Percentiles rank a stretch among this genome's conserved stretches.
These are phyloP conservation scores for Globisporangium cederbergense DNA, from an alignment of 352 stramenopile species.

Conservation along the genomic window DNA sequence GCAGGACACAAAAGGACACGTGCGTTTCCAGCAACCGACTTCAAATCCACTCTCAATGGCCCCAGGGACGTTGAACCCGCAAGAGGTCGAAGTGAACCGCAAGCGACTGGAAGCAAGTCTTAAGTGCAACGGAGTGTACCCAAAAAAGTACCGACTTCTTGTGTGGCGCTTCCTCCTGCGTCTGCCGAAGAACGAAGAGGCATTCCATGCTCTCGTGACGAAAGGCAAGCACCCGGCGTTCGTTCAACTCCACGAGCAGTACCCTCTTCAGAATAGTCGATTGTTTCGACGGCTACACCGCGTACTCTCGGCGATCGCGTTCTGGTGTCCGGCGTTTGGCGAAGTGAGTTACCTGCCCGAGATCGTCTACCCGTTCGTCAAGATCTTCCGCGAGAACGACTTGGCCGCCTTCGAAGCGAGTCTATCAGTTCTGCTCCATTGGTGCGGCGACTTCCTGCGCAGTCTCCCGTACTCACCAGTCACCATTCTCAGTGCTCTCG, in stretches of 20 bases:
- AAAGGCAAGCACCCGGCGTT: conserved; percentile 81
- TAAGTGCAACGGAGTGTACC: conserved; percentile 70
- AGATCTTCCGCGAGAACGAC: conserved; percentile 84
- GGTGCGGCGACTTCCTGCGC: conserved; percentile 75
- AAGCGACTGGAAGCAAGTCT: conserved; percentile 63
- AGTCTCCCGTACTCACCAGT: conserved; percentile 83
- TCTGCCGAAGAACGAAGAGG: conserved; percentile 80
- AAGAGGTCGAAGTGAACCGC: conserved; percentile 58
- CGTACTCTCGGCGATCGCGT: conserved; percentile 81
- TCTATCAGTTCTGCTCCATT: conserved; percentile 84
- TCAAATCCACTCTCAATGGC: conserved; percentile 9
- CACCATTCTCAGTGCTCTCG: conserved; percentile 58
- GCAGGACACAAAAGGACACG: background rate
- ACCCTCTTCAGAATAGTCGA: conserved; percentile 72
- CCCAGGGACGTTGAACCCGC: conserved; percentile 4
- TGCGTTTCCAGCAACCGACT: background rate
- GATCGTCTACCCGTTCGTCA: conserved; percentile 87
- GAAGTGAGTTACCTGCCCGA: conserved; percentile 81
- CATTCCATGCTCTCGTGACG: conserved; percentile 65
- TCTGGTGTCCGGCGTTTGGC: conserved; percentile 90
- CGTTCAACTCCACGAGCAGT: conserved; percentile 62
- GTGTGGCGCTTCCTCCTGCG: conserved; percentile 83
- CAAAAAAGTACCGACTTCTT: conserved; percentile 77
- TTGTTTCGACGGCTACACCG: conserved; percentile 75
- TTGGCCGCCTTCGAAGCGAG: conserved; percentile 89